Conservation (phyloP, 495 filamentous ascomycete genomes). For the Penicillium riverlandense region DNA sequence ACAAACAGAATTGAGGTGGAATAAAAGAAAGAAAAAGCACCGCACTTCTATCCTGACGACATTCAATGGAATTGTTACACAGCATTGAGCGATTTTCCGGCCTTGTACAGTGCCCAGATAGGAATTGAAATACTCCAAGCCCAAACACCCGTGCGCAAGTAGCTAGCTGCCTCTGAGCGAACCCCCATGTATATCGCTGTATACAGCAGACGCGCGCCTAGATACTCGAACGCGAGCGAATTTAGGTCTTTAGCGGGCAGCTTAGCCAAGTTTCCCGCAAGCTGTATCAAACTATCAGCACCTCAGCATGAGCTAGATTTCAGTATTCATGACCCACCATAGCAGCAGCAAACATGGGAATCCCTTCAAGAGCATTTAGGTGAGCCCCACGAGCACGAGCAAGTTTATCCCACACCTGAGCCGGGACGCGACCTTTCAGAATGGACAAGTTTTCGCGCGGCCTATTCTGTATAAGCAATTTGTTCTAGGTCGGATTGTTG, state of each 20-base stretch:
- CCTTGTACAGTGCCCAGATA: slow-evolving; percentile 14
- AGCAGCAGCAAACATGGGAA: slow-evolving; percentile 21
- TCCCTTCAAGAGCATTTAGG: slow-evolving; percentile 21
- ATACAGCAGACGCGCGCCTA: slow-evolving; percentile 14
- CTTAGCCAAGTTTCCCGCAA: slow-evolving; percentile 20
- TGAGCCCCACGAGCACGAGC: slow-evolving; percentile 18
- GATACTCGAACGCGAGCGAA: slow-evolving; percentile 15
- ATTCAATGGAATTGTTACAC: not conserved
- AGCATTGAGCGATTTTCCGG: slow-evolving; percentile 9
- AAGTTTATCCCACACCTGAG: slow-evolving; percentile 17
- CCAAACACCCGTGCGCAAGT: slow-evolving; percentile 19
- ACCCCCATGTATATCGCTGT: slow-evolving; percentile 19
- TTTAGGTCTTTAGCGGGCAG: slow-evolving; percentile 17
- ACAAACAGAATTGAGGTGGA: not conserved
- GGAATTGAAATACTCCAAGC: slow-evolving; percentile 22
- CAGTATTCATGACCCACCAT: slow-evolving; percentile 5
- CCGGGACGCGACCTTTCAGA: slow-evolving; percentile 14
- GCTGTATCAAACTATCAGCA: slow-evolving; percentile 4
- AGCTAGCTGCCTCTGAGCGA: slow-evolving; percentile 13
- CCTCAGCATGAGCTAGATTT: not conserved
- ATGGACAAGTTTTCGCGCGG: slow-evolving; percentile 21
- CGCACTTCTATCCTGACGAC: not conserved
- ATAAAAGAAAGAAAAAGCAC: no score
- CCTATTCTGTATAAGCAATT: slow-evolving; percentile 1
- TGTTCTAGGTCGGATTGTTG: not conserved